These are phyloP conservation scores for Neurospora sp. DNA, from an alignment of 495 filamentous ascomycete species.

Conservation along the genomic window DNA sequence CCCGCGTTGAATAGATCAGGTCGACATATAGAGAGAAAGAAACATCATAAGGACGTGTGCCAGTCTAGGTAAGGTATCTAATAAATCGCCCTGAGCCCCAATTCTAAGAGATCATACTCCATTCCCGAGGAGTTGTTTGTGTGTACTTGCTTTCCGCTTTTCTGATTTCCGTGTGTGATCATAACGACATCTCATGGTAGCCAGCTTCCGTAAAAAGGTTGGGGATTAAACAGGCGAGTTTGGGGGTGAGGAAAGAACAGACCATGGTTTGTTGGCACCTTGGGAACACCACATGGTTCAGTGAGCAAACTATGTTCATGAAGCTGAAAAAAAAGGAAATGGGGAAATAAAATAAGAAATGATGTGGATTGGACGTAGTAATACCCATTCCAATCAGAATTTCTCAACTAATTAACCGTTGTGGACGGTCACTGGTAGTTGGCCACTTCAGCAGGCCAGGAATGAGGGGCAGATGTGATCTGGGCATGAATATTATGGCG, in stretches of 20 bases:
- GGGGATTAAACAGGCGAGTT: neutral
- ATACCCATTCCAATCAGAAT: neutral
- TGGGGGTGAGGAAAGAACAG: neutral
- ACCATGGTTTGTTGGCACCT: neutral
- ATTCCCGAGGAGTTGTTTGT: neutral
- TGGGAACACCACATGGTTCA: neutral
- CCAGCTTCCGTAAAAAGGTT: neutral
- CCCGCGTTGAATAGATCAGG: neutral
- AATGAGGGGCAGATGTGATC: neutral
- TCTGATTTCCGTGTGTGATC: neutral
- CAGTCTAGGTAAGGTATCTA: neutral
- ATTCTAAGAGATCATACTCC: neutral
- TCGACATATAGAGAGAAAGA: neutral
- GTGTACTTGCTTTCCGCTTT: neutral
- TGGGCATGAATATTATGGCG: neutral
- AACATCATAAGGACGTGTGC: neutral
- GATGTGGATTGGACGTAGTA: neutral
- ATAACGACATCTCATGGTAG: neutral
- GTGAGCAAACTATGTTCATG: neutral
- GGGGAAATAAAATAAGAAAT: neutral
- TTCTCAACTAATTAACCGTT: neutral
- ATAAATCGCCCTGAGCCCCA: neutral
- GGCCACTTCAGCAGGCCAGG: neutral
- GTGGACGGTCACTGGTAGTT: neutral
- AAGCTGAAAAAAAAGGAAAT: neutral